Percentiles rank a stretch among this genome's conserved stretches.
phyloP scores from a whole-genome alignment of 2,329 filamentous ascomycete genomes.

The Aspergillus thermomutatus region DNA sequence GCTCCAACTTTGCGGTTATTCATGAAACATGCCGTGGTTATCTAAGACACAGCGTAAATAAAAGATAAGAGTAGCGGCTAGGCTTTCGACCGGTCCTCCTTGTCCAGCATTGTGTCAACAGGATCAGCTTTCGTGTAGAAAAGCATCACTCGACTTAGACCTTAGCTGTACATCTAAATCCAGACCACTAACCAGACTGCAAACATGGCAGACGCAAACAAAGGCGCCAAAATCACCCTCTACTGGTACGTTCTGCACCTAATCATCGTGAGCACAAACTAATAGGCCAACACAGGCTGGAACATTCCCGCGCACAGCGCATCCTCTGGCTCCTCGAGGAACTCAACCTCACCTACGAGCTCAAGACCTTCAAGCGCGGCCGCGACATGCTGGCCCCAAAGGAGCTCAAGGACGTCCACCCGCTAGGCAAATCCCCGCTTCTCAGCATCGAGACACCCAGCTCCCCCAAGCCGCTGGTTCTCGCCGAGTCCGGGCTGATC shows the following conservation, averaged over 20 bases:
- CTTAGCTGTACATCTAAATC: not conserved
- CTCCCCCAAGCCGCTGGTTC: conserved; percentile 51
- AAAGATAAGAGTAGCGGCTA: not conserved
- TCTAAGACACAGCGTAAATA: not conserved
- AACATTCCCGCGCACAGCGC: conserved; percentile 76
- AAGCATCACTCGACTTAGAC: not conserved
- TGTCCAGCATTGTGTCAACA: not conserved
- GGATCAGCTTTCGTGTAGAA: not conserved
- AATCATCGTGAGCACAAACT: not conserved
- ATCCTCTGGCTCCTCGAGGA: conserved; percentile 85
- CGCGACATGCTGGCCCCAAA: conserved; percentile 66
- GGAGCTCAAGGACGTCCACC: conserved; percentile 73
- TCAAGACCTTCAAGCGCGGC: conserved; percentile 73
- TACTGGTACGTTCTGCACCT: conserved; percentile 52
- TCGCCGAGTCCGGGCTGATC: conserved; percentile 81
- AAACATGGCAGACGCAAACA: conserved; percentile 17
- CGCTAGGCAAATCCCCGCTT: conserved; percentile 82
- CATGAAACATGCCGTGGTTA: not conserved
- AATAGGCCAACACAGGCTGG: conserved; percentile 58
- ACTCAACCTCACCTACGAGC: conserved; percentile 71
- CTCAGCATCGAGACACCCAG: conserved; percentile 59
- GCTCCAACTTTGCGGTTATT: not conserved
- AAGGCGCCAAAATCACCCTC: conserved; percentile 56
- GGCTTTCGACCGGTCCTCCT: not conserved
- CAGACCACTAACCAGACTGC: not conserved